phyloP scores from a whole-genome alignment of 176 grass and related monocot genomes.

The Ananas comosus region DNA sequence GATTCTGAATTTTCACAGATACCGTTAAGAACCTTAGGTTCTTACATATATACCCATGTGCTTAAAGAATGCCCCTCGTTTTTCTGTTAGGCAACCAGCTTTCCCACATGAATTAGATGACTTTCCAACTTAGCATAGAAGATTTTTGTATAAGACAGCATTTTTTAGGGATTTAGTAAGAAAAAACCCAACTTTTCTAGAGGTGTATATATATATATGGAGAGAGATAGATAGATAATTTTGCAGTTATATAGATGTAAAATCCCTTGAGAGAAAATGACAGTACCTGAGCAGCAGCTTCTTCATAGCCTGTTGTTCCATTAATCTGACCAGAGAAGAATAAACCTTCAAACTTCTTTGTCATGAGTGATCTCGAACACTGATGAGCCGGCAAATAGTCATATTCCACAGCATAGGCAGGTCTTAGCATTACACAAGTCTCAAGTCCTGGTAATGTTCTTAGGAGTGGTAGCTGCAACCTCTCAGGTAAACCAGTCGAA shows the following conservation, averaged over 20 bases:
- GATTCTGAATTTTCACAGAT: no score
- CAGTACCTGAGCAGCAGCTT: slow-evolving; percentile 83
- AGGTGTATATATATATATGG: neutral
- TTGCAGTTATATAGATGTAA: neutral
- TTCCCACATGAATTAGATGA: no score
- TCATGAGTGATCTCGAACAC: slow-evolving; percentile 99
- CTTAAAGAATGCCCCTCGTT: no score
- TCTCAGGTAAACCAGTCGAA: slow-evolving; percentile 92
- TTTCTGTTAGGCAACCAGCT: no score
- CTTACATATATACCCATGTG: no score
- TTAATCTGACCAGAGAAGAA: slow-evolving; percentile 99
- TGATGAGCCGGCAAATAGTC: slow-evolving; percentile 88
- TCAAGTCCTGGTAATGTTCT: slow-evolving; percentile 90
- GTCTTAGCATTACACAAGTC: slow-evolving; percentile 93
- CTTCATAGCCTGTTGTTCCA: slow-evolving; percentile 98
- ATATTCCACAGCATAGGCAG: slow-evolving; percentile 96
- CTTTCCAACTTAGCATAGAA: no score
- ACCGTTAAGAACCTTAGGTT: no score
- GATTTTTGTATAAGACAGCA: no score
- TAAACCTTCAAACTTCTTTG: slow-evolving; percentile 77
- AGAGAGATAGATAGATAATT: neutral
- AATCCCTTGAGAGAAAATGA: neutral
- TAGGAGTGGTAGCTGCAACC: slow-evolving; percentile 65
- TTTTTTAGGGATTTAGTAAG: no score
- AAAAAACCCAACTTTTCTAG: neutral